Percentiles rank a stretch among this genome's conserved stretches.
Conservation (phyloP, 2,329 filamentous ascomycete species). For the Penicillium sp. region DNA sequence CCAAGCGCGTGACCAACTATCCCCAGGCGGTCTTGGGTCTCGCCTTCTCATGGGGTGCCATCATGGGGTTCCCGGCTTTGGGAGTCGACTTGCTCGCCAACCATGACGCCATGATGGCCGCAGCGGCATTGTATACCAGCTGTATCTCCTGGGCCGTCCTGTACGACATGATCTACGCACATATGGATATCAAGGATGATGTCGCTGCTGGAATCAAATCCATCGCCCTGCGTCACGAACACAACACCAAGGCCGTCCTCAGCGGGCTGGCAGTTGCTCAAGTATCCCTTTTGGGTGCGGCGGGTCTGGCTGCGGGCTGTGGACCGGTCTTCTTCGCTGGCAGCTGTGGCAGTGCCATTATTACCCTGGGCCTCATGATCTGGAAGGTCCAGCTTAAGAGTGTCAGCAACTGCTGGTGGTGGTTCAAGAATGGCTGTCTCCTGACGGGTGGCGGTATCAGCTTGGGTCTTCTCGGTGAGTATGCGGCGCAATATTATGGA, state of each 20-base stretch:
- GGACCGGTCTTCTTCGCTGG: constrained; percentile 63
- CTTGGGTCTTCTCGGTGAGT: constrained; percentile 60
- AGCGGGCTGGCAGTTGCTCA: constrained; percentile 47
- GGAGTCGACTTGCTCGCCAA: constrained; percentile 51
- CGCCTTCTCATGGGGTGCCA: constrained; percentile 56
- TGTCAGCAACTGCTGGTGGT: constrained; percentile 65
- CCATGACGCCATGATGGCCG: constrained; percentile 40
- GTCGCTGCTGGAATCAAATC: constrained; percentile 55
- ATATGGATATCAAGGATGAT: constrained; percentile 58
- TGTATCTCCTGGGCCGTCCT: constrained; percentile 54
- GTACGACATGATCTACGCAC: constrained; percentile 58
- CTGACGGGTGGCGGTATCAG: constrained; percentile 64
- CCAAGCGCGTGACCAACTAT: constrained; percentile 58
- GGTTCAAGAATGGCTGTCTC: constrained; percentile 66
- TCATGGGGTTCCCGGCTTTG: constrained; percentile 53
- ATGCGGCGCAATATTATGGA: constrained; percentile 42
- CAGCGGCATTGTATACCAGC: constrained; percentile 51
- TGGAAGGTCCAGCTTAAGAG: constrained; percentile 61
- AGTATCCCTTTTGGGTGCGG: constrained; percentile 48
- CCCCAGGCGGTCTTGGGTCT: constrained; percentile 57
- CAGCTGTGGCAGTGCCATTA: constrained; percentile 60
- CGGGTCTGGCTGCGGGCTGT: constrained; percentile 54
- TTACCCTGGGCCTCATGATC: constrained; percentile 62
- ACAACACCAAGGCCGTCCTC: constrained; percentile 51
- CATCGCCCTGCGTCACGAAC: constrained; percentile 54